Conservation (phyloP, 2,329 filamentous ascomycete genomes). For the Paracoccidioides brasiliensis region DNA sequence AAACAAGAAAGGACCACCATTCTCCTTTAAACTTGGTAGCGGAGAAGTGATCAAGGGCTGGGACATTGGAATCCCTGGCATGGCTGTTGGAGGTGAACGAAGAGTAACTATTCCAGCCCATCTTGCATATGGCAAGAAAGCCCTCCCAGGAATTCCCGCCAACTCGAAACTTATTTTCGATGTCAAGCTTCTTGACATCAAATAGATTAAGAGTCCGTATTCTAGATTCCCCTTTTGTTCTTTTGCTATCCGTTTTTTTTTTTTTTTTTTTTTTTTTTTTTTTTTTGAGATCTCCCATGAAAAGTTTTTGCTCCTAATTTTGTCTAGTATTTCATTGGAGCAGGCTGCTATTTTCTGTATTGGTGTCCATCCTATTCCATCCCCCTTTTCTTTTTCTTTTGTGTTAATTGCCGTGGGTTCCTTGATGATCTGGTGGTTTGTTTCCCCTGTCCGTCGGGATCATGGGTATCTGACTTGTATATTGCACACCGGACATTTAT, state of each 20-base stretch:
- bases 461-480: slow-evolving; percentile 27
- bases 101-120: slow-evolving; percentile 77
- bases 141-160: slow-evolving; percentile 68
- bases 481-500: slow-evolving; percentile 18
- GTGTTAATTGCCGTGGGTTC: slow-evolving; percentile 16
- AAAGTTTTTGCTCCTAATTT: neutral
- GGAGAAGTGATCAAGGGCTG: slow-evolving; percentile 98
- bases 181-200: slow-evolving; percentile 71
- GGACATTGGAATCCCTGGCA: slow-evolving; percentile 88
- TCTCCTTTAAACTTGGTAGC: slow-evolving; percentile 85
- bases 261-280: neutral
- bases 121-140: slow-evolving; percentile 79
- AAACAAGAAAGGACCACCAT: slow-evolving; percentile 98
- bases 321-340: neutral
- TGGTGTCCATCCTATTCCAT: neutral
- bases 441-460: slow-evolving; percentile 2
- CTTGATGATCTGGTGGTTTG: slow-evolving; percentile 20
- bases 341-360: neutral
- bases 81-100: slow-evolving; percentile 87
- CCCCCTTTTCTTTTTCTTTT: slow-evolving; percentile 1
- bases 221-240: neutral
- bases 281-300: neutral
- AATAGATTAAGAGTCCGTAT: slow-evolving; percentile 39
- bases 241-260: neutral
- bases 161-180: slow-evolving; percentile 93